phyloP scores from a whole-genome alignment of 192 early-diverging fungal genomes.

The Coemansia sp. region DNA sequence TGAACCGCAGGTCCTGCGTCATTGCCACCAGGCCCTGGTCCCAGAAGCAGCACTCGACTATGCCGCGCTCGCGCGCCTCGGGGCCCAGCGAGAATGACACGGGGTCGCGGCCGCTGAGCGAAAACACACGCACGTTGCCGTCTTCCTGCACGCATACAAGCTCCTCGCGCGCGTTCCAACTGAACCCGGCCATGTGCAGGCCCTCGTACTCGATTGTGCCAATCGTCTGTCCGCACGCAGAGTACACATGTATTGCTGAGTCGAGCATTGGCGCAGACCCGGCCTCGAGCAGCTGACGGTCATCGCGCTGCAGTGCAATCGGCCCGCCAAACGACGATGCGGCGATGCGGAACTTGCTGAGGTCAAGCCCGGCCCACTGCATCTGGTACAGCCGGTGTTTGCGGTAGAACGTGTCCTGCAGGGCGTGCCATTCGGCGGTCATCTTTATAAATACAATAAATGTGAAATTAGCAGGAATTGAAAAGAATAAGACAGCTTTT shows the following conservation, averaged over 20 bases:
- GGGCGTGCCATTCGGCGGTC: constrained; percentile 41
- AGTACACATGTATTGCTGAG: constrained; percentile 81
- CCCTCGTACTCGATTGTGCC: constrained; percentile 92
- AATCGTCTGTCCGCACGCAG: constrained; percentile 80
- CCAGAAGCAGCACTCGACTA: constrained; percentile 88
- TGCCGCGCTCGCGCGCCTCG: constrained; percentile 74
- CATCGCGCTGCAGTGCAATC: constrained; percentile 91
- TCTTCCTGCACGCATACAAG: constrained; percentile 86
- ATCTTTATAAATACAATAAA: neutral
- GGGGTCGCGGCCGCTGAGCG: constrained; percentile 74
- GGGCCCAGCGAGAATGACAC: constrained; percentile 36
- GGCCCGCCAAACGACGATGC: constrained; percentile 92
- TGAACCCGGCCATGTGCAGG: constrained; percentile 83
- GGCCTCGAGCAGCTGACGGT: constrained; percentile 75
- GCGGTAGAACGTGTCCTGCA: constrained; percentile 54
- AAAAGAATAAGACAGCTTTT: no score
- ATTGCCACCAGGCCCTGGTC: constrained; percentile 90
- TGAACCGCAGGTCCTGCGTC: constrained; percentile 75
- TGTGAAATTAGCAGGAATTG: neutral
- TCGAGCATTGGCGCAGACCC: constrained; percentile 71
- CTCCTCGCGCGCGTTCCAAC: constrained; percentile 87
- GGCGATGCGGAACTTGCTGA: constrained; percentile 79
- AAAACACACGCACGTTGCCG: constrained; percentile 78
- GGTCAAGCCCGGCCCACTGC: constrained; percentile 86
- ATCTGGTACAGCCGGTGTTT: constrained; percentile 83